These are phyloP conservation scores for Echeveria elegans DNA, from an alignment of 164 flowering plant genomes.

Conservation along the genomic window DNA sequence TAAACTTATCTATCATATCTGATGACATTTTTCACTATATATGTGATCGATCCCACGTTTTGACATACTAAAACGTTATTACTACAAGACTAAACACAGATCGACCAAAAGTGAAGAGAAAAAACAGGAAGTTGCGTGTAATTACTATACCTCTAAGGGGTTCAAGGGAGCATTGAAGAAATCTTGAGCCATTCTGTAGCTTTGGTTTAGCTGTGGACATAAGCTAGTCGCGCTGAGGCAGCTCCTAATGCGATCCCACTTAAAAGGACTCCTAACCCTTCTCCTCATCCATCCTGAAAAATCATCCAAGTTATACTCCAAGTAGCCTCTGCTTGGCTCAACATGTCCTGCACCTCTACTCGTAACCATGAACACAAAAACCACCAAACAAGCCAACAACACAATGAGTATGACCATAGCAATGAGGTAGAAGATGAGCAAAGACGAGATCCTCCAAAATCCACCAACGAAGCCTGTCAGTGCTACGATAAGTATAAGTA, in stretches of 20 bases:
- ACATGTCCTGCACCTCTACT: slow-evolving; percentile 54
- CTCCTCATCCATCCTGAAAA: slow-evolving; percentile 64
- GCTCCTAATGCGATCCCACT: slow-evolving; percentile 69
- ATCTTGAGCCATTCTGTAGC: slow-evolving; percentile 58
- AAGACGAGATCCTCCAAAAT: slow-evolving; percentile 63
- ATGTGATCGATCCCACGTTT: too few species aligned
- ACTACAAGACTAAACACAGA: too few species aligned
- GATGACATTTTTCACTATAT: too few species aligned
- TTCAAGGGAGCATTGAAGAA: slow-evolving; percentile 69
- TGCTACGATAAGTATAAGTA: slow-evolving; percentile 9
- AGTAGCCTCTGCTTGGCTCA: slow-evolving; percentile 64
- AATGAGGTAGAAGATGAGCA: slow-evolving; percentile 49
- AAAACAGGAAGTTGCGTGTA: neutral
- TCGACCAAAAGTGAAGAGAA: neutral
- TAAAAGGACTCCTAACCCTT: slow-evolving; percentile 52
- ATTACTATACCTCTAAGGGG: slow-evolving; percentile 69
- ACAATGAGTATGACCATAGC: slow-evolving; percentile 66
- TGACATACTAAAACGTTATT: too few species aligned
- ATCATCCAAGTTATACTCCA: slow-evolving; percentile 70
- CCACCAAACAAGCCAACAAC: slow-evolving; percentile 46
- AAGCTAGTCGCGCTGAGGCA: slow-evolving; percentile 56
- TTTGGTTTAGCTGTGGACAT: slow-evolving; percentile 70
- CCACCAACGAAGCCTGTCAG: slow-evolving; percentile 72
- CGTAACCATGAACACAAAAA: slow-evolving; percentile 71
- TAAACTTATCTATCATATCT: too few species aligned